These are phyloP conservation scores for Triticum turgidum DNA, from an alignment of 176 grass and related monocot genomes.

Conservation along the genomic window DNA sequence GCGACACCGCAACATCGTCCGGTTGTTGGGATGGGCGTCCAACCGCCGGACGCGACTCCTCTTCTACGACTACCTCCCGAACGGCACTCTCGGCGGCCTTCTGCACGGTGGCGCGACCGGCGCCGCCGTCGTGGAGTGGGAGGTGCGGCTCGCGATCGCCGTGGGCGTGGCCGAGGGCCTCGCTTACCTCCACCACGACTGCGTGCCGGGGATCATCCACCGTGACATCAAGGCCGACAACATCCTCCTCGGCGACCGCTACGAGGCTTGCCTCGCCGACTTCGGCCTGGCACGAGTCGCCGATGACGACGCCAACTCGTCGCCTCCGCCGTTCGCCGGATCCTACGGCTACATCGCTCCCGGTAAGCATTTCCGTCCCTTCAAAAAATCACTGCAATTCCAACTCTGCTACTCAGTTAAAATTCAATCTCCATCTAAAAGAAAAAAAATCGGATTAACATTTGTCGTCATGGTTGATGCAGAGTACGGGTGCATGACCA, in stretches of 20 bases:
- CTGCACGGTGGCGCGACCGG: constrained; percentile 32
- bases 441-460: no score
- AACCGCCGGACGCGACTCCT: constrained; percentile 71
- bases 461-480: neutral
- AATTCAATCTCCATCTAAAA: no score
- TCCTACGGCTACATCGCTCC: constrained; percentile 97
- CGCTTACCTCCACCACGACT: constrained; percentile 88
- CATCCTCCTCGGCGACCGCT: constrained; percentile 82
- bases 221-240: constrained; percentile 90
- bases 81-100: constrained; percentile 64
- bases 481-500: constrained; percentile 89
- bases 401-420: no score
- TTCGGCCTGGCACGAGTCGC: constrained; percentile 65
- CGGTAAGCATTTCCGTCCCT: constrained; percentile 26
- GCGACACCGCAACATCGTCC: constrained; percentile 84
- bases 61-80: constrained; percentile 95
- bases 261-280: constrained; percentile 84
- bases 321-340: constrained; percentile 72
- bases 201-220: constrained; percentile 78
- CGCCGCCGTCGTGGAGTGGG: constrained; percentile 64
- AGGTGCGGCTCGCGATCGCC: constrained; percentile 71
- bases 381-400: neutral
- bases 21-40: constrained; percentile 79
- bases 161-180: constrained; percentile 78
- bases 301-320: constrained; percentile 53